Evolutionary conservation across 768 basidiomycete species (phyloP), one percentile per base, ranked within the genome.

Genomic region (Pholiota microspora): DNA sequence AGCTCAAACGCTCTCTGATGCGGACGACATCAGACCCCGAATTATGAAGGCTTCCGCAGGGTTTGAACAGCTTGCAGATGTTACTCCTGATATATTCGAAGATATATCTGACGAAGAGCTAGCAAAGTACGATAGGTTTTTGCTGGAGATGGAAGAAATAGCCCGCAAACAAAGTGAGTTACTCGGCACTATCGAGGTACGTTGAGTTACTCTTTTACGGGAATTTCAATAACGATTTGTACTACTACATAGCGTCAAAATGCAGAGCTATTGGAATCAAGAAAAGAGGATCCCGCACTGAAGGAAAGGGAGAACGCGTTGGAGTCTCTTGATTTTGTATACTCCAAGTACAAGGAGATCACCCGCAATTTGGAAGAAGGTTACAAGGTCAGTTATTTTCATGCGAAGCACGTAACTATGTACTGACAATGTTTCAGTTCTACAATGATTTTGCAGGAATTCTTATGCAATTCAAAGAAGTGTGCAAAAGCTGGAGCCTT

Each of bases 291-390:
- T 63, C 80, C 86, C 1, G 72, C 77, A 9, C 77, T 94, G 13
- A 91, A 89, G 62, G 86, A 86, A 45, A 81, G 97, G 13, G 93
- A 96, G 70, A 75, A 80, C 55, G 89, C 86, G 0, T 70, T 98
- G 24, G 92, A 92, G 65, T 82, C 84, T 10, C 82, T 96, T 38
- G 92, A 96, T 59, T 69, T 87, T 9, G 91, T 94, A 0, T 90
- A 90, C 69, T 86, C 86, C 71, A 93, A 92, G 64, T 97, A 94
- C 69, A 77, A 80, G 51, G 95, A 98, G 66, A 89, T 97, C 12
- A 77, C 76, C 2, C 80, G 82, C 47, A 94, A 98, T 69, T 73
- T 97, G 5, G 86, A 90, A 35, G 96, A 98, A 66, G 95, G 95
- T 4, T 77, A 89, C 62, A 88, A 92, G 75, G 93, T 88, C 60